Percentiles rank a stretch among this genome's conserved stretches.
Evolutionary conservation across 805 yeast genomes (phyloP).

Genomic region (Priceomyces fermenticarens): DNA sequence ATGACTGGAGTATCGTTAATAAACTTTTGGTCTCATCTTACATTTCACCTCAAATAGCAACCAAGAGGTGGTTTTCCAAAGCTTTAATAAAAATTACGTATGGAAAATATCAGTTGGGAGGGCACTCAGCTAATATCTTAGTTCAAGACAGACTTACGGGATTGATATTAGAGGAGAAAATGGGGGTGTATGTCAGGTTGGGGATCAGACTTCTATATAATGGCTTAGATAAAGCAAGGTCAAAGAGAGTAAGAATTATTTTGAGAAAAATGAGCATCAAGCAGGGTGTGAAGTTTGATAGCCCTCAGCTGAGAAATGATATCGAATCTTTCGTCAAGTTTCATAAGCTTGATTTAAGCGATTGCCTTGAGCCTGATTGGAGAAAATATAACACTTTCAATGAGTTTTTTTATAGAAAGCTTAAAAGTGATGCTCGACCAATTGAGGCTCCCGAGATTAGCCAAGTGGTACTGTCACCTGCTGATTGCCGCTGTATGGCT

Average conservation of each 20-base stretch:
- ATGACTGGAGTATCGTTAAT: slow-evolving; percentile 69
- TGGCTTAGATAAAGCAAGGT: slow-evolving; percentile 63
- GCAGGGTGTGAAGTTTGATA: slow-evolving; percentile 84
- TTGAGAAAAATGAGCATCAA: slow-evolving; percentile 65
- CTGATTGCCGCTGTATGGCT: slow-evolving; percentile 82
- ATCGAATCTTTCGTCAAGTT: slow-evolving; percentile 78
- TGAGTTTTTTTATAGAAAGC: slow-evolving; percentile 80
- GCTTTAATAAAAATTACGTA: slow-evolving; percentile 79
- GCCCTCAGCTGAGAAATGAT: slow-evolving; percentile 58
- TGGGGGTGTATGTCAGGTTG: slow-evolving; percentile 81
- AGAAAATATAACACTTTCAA: slow-evolving; percentile 67
- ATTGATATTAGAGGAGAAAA: slow-evolving; percentile 85
- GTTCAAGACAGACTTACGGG: slow-evolving; percentile 93
- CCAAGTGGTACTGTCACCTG: slow-evolving; percentile 65
- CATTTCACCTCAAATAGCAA: slow-evolving; percentile 78
- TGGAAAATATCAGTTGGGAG: slow-evolving; percentile 81
- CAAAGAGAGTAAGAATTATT: slow-evolving; percentile 56
- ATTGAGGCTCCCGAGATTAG: slow-evolving; percentile 55
- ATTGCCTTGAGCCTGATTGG: slow-evolving; percentile 53
- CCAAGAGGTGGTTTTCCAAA: slow-evolving; percentile 85
- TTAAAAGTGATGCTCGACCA: slow-evolving; percentile 69
- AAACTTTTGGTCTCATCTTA: slow-evolving; percentile 63
- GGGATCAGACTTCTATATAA: slow-evolving; percentile 84
- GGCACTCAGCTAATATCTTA: slow-evolving; percentile 86
- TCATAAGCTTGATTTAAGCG: slow-evolving; percentile 73